These are phyloP conservation scores for Fusarium sp. DNA, from an alignment of 2,329 filamentous ascomycete genomes.

Conservation along the genomic window DNA sequence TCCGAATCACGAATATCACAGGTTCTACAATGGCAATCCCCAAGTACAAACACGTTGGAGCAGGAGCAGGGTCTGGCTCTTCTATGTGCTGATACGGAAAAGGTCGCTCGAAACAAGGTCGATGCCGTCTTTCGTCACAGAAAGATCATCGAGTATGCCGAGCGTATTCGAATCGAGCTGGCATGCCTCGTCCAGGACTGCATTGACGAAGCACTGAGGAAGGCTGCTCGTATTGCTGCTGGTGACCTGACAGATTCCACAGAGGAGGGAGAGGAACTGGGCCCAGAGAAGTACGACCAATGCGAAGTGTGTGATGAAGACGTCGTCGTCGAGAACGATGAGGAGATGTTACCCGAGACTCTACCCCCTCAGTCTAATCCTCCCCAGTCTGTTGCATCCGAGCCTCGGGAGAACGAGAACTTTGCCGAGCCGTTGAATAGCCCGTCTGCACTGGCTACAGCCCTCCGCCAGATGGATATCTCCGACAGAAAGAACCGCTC, in stretches of 20 bases:
- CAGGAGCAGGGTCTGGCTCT: constrained; percentile 89
- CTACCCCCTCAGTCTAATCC: constrained; percentile 21
- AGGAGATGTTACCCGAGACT: constrained; percentile 23
- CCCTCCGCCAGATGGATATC: constrained; percentile 55
- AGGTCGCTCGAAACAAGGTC: constrained; percentile 83
- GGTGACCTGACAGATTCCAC: constrained; percentile 83
- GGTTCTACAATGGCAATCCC: constrained; percentile 95
- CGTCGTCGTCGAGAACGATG: constrained; percentile 36
- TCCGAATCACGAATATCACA: constrained; percentile 95
- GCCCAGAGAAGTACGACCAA: constrained; percentile 41
- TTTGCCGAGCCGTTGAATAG: constrained; percentile 44
- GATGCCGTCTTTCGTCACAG: constrained; percentile 92
- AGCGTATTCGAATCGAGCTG: constrained; percentile 94
- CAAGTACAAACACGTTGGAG: constrained; percentile 87
- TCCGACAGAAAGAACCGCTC: constrained; percentile 41
- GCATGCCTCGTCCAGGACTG: constrained; percentile 93
- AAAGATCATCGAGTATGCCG: constrained; percentile 92
- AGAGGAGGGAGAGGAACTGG: constrained; percentile 63
- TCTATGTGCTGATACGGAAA: constrained; percentile 89
- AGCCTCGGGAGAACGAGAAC: constrained; percentile 25
- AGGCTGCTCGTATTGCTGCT: constrained; percentile 85
- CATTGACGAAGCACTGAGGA: constrained; percentile 88
- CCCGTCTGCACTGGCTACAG: constrained; percentile 63
- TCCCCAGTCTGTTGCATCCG: constrained; percentile 23
- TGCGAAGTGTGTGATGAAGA: constrained; percentile 51